Evolutionary conservation across 345 rosid genomes (phyloP).

Genomic region (Syzygium jambos): DNA sequence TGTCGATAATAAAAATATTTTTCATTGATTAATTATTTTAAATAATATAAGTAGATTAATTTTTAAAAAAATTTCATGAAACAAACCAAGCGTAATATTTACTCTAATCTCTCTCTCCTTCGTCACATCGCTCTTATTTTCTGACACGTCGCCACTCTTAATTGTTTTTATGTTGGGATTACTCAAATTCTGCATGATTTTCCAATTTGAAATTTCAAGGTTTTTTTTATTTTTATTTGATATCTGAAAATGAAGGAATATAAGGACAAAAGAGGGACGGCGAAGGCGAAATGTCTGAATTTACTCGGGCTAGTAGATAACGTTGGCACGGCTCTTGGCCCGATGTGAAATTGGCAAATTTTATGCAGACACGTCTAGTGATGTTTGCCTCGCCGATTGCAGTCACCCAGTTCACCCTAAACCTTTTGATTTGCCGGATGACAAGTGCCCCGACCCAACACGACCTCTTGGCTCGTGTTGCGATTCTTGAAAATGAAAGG

Average conservation of each 20-base stretch:
- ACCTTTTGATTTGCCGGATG: fast-evolving
- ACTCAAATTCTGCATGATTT: background rate
- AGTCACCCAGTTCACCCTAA: fast-evolving
- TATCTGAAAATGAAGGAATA: background rate
- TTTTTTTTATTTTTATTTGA: background rate
- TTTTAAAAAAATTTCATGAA: too few species aligned
- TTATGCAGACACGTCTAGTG: too few species aligned
- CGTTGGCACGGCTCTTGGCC: background rate
- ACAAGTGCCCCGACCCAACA: background rate
- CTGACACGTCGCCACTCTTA: background rate
- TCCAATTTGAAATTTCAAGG: background rate
- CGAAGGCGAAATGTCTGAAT: background rate
- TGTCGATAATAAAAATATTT: background rate
- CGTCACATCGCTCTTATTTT: background rate
- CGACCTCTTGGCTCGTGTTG: fast-evolving
- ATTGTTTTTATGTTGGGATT: background rate
- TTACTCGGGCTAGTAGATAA: background rate
- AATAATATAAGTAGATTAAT: too few species aligned
- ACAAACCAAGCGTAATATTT: background rate
- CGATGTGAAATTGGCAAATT: background rate
- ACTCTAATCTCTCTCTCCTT: background rate
- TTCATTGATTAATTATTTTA: too few species aligned
- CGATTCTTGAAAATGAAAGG: background rate
- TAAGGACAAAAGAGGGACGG: background rate
- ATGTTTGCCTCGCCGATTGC: background rate